Conservation (phyloP, 164 flowering plant genomes). For the Piper longum region DNA sequence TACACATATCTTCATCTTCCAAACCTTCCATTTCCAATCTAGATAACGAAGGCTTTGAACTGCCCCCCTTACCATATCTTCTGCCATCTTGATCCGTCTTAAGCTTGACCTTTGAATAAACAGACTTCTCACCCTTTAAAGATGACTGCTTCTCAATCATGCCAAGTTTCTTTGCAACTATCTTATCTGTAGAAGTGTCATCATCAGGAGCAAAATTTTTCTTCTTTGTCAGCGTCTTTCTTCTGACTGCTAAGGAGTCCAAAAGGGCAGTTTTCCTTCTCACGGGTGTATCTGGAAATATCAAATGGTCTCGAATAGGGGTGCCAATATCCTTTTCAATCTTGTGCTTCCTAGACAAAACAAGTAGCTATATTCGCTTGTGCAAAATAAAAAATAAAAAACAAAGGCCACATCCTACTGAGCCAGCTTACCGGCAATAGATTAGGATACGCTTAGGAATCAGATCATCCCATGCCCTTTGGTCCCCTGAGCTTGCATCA, state of each 20-base stretch:
- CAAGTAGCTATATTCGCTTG: no score
- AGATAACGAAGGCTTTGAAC: neutral
- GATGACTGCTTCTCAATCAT: neutral
- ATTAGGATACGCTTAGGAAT: conserved; percentile 55
- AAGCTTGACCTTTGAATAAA: neutral
- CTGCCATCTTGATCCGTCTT: neutral
- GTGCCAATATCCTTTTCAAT: no score
- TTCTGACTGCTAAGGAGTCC: conserved; percentile 5
- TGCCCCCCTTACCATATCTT: no score
- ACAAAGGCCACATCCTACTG: no score
- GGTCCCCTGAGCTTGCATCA: no score
- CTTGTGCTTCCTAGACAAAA: no score
- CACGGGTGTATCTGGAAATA: neutral
- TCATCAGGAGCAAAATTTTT: conserved; percentile 8
- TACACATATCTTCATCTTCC: conserved; percentile 6
- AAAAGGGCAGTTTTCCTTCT: conserved; percentile 12
- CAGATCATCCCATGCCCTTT: conserved; percentile 74
- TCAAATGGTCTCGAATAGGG: no score
- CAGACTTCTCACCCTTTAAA: conserved; percentile 1
- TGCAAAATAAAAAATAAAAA: no score
- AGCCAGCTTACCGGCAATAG: conserved; percentile 7
- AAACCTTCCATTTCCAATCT: neutral
- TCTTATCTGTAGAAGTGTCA: conserved; percentile 11
- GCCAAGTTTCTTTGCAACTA: no score
- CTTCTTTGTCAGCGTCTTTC: conserved; percentile 12